phyloP scores from a whole-genome alignment of 2,329 filamentous ascomycete genomes.

The Nemania sp. region DNA sequence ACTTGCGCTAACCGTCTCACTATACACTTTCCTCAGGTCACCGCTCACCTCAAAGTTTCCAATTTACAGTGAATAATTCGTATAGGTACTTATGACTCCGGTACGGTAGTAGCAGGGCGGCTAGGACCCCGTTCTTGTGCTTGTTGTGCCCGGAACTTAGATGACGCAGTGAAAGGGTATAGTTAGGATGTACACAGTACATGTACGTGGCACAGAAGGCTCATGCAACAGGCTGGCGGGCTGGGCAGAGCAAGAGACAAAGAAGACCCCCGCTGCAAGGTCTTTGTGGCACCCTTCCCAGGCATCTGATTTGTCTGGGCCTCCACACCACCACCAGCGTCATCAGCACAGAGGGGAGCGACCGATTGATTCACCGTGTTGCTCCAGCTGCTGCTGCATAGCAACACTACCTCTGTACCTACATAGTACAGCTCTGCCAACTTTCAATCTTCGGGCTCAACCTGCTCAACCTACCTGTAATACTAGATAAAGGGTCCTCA shows the following conservation, averaged over 20 bases:
- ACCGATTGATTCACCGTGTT: slow-evolving; percentile 35
- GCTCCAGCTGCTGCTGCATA: slow-evolving; percentile 40
- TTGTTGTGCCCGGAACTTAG: neutral
- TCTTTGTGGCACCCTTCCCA: slow-evolving; percentile 29
- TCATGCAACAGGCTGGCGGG: slow-evolving; percentile 15
- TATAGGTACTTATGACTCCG: slow-evolving; percentile 12
- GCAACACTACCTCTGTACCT: slow-evolving; percentile 25
- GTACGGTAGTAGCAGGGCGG: slow-evolving; percentile 7
- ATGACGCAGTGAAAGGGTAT: neutral
- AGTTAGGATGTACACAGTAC: slow-evolving; percentile 13
- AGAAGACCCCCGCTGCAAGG: slow-evolving; percentile 31
- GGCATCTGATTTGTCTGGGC: slow-evolving; percentile 38
- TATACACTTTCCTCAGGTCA: slow-evolving; percentile 5
- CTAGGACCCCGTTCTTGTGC: slow-evolving; percentile 5
- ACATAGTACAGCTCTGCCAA: slow-evolving; percentile 30
- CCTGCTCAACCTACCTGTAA: too few relatives aligned
- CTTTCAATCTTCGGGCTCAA: slow-evolving; percentile 25
- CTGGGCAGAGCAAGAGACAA: slow-evolving; percentile 21
- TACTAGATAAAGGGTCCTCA: slow-evolving; percentile 39
- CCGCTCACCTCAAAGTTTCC: slow-evolving; percentile 15
- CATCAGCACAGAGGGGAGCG: slow-evolving; percentile 28
- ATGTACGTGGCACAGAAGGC: slow-evolving; percentile 25
- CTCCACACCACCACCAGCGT: slow-evolving; percentile 38
- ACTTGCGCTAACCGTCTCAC: slow-evolving; percentile 20
- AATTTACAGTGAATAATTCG: slow-evolving; percentile 3